phyloP scores from a whole-genome alignment of 148 eudicot genomes.

The Beta vulgaris region DNA sequence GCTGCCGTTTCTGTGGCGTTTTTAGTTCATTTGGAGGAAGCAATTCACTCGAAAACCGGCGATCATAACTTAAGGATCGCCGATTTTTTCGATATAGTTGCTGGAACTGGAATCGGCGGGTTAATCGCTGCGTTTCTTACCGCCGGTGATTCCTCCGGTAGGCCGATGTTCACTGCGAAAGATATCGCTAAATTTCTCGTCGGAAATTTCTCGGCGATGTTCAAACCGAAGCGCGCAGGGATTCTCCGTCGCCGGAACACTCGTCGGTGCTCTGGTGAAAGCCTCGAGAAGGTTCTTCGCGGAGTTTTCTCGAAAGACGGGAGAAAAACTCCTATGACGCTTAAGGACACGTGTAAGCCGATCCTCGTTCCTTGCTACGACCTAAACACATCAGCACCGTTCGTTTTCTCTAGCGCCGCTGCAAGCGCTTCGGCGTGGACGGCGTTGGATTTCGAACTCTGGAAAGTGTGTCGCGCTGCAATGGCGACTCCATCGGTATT shows the following conservation, averaged over 20 bases:
- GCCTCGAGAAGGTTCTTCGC: constrained; percentile 46
- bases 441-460: constrained; percentile 59
- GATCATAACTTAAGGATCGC: constrained; percentile 47
- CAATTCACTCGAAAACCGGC: constrained; percentile 56
- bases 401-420: constrained; percentile 79
- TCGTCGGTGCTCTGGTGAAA: constrained; percentile 46
- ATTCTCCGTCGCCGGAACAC: constrained; percentile 31
- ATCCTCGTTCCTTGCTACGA: constrained; percentile 69
- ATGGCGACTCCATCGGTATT: constrained; percentile 54
- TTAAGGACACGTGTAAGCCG: constrained; percentile 77
- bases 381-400: constrained; percentile 54
- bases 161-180: constrained; percentile 57
- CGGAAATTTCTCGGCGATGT: constrained; percentile 33
- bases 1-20: constrained; percentile 52
- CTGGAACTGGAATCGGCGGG: constrained; percentile 78
- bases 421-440: constrained; percentile 55
- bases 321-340: constrained; percentile 43
- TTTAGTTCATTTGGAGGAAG: constrained; percentile 58
- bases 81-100: constrained; percentile 69
- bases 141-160: constrained; percentile 53
- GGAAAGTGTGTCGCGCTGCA: constrained; percentile 71
- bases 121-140: constrained; percentile 55
- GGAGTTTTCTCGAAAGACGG: constrained; percentile 32
- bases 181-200: constrained; percentile 46
- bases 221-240: constrained; percentile 35